Evolutionary conservation across 805 yeast species (phyloP).

Genomic region (Pichia californica): DNA sequence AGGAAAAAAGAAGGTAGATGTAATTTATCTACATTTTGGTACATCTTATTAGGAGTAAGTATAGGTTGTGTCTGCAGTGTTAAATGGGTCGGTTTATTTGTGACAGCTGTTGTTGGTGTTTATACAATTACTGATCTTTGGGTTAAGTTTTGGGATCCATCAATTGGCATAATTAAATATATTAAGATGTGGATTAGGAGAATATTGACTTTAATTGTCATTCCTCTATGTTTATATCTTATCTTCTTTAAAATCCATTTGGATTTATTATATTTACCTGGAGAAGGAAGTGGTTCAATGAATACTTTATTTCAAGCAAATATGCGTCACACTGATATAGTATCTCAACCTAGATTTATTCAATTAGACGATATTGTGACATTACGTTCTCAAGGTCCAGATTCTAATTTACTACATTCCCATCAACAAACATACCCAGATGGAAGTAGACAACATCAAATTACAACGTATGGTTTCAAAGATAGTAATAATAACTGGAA

Average conservation of each 20-base stretch:
- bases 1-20: conserved; percentile 35
- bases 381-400: conserved; percentile 61
- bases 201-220: conserved; percentile 50
- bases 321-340: conserved; percentile 58
- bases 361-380: conserved; percentile 59
- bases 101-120: conserved; percentile 81
- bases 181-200: conserved; percentile 62
- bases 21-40: conserved; percentile 44
- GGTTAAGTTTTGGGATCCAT: conserved; percentile 77
- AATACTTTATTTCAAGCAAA: conserved; percentile 88
- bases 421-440: conserved; percentile 82
- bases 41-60: conserved; percentile 54
- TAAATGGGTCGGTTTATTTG: conserved; percentile 83
- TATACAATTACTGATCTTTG: conserved; percentile 86
- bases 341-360: conserved; percentile 59
- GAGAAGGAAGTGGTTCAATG: conserved; percentile 88
- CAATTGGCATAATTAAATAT: conserved; percentile 44
- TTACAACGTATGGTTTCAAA: conserved; percentile 86
- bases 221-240: conserved; percentile 60
- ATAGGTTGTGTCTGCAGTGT: conserved; percentile 82
- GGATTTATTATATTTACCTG: conserved; percentile 63
- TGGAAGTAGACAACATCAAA: conserved; percentile 91
- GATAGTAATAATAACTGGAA: conserved; percentile 80
- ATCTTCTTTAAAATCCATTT: conserved; percentile 70
- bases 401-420: conserved; percentile 78